phyloP scores from a whole-genome alignment of 148 eudicot species.

The Mesembryanthemum crystallinum region DNA sequence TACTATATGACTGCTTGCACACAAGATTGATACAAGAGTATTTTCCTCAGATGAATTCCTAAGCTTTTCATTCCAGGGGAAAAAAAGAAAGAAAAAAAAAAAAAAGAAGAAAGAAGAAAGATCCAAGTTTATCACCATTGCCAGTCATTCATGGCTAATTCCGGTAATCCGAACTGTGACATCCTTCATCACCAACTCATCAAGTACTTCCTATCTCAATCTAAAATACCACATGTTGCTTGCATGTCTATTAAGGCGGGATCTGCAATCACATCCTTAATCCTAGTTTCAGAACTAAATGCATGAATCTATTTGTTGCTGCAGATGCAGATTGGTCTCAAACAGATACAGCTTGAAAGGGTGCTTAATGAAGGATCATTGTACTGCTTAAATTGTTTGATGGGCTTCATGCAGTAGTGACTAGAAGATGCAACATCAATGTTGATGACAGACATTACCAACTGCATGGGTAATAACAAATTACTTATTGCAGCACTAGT shows the following conservation, averaged over 20 bases:
- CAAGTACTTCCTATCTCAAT: constrained; percentile 37
- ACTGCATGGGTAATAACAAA: too few relatives aligned
- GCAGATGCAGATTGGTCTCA: constrained; percentile 43
- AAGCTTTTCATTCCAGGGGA: constrained; percentile 39
- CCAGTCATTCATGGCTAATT: constrained; percentile 49
- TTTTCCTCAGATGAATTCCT: constrained; percentile 46
- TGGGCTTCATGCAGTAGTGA: constrained; percentile 33
- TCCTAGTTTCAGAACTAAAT: constrained; percentile 39
- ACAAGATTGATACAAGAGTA: constrained; percentile 46
- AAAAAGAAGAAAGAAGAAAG: too few relatives aligned
- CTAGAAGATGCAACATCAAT: too few relatives aligned
- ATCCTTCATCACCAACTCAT: constrained; percentile 42
- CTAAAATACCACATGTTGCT: constrained; percentile 37
- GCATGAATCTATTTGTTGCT: constrained; percentile 34
- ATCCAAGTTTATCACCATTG: constrained; percentile 31
- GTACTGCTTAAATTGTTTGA: constrained; percentile 37
- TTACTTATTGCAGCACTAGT: too few relatives aligned
- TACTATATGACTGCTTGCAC: constrained; percentile 63
- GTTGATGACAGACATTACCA: too few relatives aligned
- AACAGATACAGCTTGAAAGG: constrained; percentile 38
- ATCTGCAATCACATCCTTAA: constrained; percentile 45
- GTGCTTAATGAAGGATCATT: constrained; percentile 37
- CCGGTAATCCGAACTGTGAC: constrained; percentile 55
- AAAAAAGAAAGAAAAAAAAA: too few relatives aligned
- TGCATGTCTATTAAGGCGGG: constrained; percentile 52